A percentile compares a stretch with the other conserved stretches of the same genome.
These are phyloP conservation scores for Xylariales sp. DNA, from an alignment of 2,329 filamentous ascomycete genomes.

Conservation along the genomic window DNA sequence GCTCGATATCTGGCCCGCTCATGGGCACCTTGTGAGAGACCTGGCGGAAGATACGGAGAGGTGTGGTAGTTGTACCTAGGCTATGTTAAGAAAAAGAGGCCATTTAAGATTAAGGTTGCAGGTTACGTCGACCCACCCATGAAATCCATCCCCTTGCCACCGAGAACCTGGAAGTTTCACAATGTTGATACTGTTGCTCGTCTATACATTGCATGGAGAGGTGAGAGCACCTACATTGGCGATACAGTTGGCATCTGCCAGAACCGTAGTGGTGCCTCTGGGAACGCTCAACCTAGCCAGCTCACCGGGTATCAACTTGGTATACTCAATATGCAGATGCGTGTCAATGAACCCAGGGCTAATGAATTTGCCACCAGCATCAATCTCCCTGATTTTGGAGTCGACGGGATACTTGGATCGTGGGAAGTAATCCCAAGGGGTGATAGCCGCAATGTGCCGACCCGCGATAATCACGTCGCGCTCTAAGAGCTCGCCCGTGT, in stretches of 20 bases:
- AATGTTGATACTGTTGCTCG: too few species aligned
- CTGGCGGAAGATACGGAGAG: conserved; percentile 13
- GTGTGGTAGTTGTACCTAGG: conserved; percentile 10
- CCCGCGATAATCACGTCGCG: conserved; percentile 15
- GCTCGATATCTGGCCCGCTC: conserved; percentile 14
- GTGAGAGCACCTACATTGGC: conserved; percentile 11
- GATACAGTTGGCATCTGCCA: conserved; percentile 19
- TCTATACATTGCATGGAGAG: too few species aligned
- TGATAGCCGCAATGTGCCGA: conserved; percentile 17
- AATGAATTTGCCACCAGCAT: conserved; percentile 14
- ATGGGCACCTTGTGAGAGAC: conserved; percentile 19
- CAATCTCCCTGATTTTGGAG: conserved; percentile 8
- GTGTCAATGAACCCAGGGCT: conserved; percentile 16
- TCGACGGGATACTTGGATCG: conserved; percentile 1
- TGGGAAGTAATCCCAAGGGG: conserved; percentile 15
- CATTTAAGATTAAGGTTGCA: too few species aligned
- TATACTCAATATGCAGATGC: conserved; percentile 19
- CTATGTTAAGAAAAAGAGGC: background rate
- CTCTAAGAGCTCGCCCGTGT: conserved; percentile 15
- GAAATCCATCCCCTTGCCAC: conserved; percentile 16
- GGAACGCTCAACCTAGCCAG: conserved; percentile 15
- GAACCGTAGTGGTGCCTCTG: conserved; percentile 15
- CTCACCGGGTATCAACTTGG: conserved; percentile 13
- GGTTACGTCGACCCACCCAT: conserved; percentile 11
- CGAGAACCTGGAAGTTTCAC: conserved; percentile 9